Evolutionary conservation across 2,329 filamentous ascomycete species (phyloP).

Genomic region (Bipolaris victoriae): DNA sequence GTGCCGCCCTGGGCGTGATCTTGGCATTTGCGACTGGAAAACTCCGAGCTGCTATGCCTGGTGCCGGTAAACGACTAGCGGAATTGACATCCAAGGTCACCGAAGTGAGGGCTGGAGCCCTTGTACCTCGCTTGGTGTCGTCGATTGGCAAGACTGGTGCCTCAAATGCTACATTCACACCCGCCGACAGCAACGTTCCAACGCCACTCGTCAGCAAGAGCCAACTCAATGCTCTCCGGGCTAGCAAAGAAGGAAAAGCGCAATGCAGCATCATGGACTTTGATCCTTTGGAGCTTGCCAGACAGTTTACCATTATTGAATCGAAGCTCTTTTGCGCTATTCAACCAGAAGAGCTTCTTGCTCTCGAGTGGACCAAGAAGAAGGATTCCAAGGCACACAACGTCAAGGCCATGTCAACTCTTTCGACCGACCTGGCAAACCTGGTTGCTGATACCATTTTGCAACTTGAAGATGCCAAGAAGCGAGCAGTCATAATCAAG

Average conservation of each 20-base stretch:
- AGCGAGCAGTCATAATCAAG: slow-evolving; percentile 87
- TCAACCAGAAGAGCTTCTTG: slow-evolving; percentile 87
- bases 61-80: slow-evolving; percentile 77
- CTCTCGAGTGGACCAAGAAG: slow-evolving; percentile 93
- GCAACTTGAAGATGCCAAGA: slow-evolving; percentile 87
- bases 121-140: slow-evolving; percentile 82
- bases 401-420: slow-evolving; percentile 89
- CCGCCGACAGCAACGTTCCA: slow-evolving; percentile 74
- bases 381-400: slow-evolving; percentile 79
- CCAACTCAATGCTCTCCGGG: slow-evolving; percentile 73
- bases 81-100: slow-evolving; percentile 82
- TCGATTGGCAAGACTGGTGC: slow-evolving; percentile 88
- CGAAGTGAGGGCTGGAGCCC: slow-evolving; percentile 67
- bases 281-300: slow-evolving; percentile 86
- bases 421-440: slow-evolving; percentile 92
- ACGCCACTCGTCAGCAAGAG: slow-evolving; percentile 73
- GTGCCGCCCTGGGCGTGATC: slow-evolving; percentile 75
- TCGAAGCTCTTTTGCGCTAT: slow-evolving; percentile 92
- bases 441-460: slow-evolving; percentile 93
- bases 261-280: slow-evolving; percentile 84
- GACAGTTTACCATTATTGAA: slow-evolving; percentile 91
- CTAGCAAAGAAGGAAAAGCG: slow-evolving; percentile 75
- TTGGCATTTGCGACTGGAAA: slow-evolving; percentile 78
- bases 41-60: slow-evolving; percentile 71
- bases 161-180: slow-evolving; percentile 71